Conservation (phyloP, 2,329 filamentous ascomycete species). For the Pseudopithomyces maydicus region DNA sequence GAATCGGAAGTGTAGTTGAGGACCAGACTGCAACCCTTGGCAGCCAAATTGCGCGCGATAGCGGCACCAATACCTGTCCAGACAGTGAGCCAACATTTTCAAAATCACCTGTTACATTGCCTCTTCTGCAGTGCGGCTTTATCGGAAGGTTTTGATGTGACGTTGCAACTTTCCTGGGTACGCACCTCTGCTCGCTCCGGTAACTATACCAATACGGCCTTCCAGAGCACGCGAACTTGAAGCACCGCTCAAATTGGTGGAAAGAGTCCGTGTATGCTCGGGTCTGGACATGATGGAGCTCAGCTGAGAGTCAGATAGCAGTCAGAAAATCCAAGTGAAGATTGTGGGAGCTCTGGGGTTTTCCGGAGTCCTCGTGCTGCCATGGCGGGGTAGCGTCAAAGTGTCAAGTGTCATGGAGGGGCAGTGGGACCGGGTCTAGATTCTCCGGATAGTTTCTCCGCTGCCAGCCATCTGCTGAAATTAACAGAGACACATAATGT, state of each 20-base stretch:
- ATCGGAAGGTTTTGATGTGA: not conserved
- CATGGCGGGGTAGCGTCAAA: slow-evolving; percentile 2
- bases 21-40: slow-evolving; percentile 71
- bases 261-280: slow-evolving; percentile 38
- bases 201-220: slow-evolving; percentile 79
- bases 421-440: slow-evolving; percentile 4
- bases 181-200: slow-evolving; percentile 77
- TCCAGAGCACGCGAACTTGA: slow-evolving; percentile 53
- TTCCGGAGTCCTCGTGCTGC: not conserved
- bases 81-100: not conserved
- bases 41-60: slow-evolving; percentile 71
- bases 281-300: slow-evolving; percentile 47
- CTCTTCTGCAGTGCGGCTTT: not conserved
- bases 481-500: not conserved
- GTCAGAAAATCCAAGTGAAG: not conserved
- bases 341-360: not conserved
- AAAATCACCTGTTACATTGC: not conserved
- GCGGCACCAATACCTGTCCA: slow-evolving; percentile 72
- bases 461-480: not conserved
- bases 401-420: slow-evolving; percentile 3
- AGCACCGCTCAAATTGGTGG: slow-evolving; percentile 45
- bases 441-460: slow-evolving; percentile 3
- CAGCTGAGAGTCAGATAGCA: slow-evolving; percentile 1
- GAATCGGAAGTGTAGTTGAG: slow-evolving; percentile 73
- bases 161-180: not conserved